Conservation (phyloP, 2,329 filamentous ascomycete genomes). For the Neoarthrinium moseri region DNA sequence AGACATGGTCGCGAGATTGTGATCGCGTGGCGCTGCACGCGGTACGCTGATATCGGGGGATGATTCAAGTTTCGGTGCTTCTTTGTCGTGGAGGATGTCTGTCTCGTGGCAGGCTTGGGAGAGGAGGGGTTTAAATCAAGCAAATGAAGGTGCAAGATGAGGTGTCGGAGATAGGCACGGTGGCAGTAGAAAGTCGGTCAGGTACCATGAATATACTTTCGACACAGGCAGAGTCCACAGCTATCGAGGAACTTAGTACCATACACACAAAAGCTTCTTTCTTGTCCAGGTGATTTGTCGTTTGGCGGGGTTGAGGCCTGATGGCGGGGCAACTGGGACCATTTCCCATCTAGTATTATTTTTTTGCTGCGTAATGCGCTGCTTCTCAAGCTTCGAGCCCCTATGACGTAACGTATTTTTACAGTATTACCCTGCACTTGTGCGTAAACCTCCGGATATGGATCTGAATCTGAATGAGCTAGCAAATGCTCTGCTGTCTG, state of each 20-base stretch:
- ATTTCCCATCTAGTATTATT: background rate
- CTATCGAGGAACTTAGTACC: background rate
- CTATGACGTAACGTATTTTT: slow-evolving; percentile 8
- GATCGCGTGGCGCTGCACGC: background rate
- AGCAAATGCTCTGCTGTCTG: background rate
- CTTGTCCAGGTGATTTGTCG: background rate
- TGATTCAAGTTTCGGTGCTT: no score
- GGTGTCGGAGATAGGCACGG: background rate
- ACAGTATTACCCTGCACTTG: background rate
- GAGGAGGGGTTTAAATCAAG: background rate
- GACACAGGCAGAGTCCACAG: background rate
- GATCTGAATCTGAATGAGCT: background rate
- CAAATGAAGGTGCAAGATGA: no score
- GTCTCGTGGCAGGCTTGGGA: background rate
- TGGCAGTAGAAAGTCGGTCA: background rate
- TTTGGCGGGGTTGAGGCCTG: slow-evolving; percentile 8
- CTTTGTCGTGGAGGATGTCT: no score
- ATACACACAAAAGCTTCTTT: background rate
- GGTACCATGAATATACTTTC: background rate
- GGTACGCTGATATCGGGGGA: background rate
- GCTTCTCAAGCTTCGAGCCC: background rate
- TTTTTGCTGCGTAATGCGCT: no score
- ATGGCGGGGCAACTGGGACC: slow-evolving; percentile 1
- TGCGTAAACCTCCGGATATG: background rate
- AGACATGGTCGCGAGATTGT: slow-evolving; percentile 33